Evolutionary conservation across 176 grass and related monocot genomes (phyloP).

Genomic region (Ampelocalamus luodianensis): DNA sequence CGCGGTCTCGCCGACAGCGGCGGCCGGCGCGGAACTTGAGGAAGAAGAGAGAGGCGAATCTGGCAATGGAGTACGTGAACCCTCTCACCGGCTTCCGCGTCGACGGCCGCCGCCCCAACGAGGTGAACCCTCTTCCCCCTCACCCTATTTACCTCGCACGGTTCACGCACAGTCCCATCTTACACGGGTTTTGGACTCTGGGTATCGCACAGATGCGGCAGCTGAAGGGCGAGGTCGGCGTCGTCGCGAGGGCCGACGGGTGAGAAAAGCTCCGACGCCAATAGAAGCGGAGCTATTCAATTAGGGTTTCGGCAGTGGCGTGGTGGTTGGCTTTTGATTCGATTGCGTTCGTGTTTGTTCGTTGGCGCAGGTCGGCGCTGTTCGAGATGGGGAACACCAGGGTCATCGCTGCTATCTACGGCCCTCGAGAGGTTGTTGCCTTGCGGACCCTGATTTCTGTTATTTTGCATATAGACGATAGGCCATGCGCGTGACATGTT

Average conservation of each 20-base stretch:
- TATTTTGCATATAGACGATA: not conserved
- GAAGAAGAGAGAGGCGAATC: not conserved
- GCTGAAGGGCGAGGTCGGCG: slow-evolving; percentile 75
- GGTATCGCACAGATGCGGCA: slow-evolving; percentile 76
- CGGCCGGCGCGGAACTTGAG: not conserved
- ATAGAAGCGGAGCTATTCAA: not conserved
- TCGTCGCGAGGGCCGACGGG: slow-evolving; percentile 80
- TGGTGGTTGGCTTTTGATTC: slow-evolving; percentile 24
- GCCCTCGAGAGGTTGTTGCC: slow-evolving; percentile 74
- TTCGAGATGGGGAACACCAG: slow-evolving; percentile 99
- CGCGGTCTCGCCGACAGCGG: not conserved
- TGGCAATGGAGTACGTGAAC: slow-evolving; percentile 73
- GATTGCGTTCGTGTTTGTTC: not conserved
- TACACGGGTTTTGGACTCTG: not conserved
- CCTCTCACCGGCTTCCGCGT: slow-evolving; percentile 83
- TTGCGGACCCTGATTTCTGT: not conserved
- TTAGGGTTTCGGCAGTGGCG: not conserved
- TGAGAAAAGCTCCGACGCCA: slow-evolving; percentile 1
- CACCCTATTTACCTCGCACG: not conserved
- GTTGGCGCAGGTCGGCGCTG: slow-evolving; percentile 66
- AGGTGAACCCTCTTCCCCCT: slow-evolving; percentile 39
- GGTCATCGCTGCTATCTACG: slow-evolving; percentile 87
- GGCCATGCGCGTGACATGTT: slow-evolving; percentile 6
- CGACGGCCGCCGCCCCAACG: slow-evolving; percentile 81
- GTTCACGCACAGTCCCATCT: not conserved